Percentiles rank a stretch among this genome's conserved stretches.
These are phyloP conservation scores for Hirsutella minnesotensis DNA, from an alignment of 2,329 filamentous ascomycete genomes.

Conservation along the genomic window DNA sequence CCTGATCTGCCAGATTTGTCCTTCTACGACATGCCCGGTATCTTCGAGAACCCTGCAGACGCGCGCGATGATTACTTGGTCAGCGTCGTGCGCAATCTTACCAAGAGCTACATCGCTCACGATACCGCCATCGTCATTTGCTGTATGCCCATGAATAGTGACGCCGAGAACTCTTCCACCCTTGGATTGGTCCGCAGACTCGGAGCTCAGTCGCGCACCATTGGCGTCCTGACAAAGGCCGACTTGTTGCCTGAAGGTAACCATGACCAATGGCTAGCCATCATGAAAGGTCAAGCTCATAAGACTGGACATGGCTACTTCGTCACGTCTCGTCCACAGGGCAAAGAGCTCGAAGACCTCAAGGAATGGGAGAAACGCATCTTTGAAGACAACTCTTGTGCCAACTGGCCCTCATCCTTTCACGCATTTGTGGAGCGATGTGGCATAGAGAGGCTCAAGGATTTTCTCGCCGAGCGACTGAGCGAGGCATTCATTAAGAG, in stretches of 20 bases:
- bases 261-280: slow-evolving; percentile 44
- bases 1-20: slow-evolving; percentile 61
- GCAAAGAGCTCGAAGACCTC: slow-evolving; percentile 39
- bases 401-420: slow-evolving; percentile 38
- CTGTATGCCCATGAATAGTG: slow-evolving; percentile 65
- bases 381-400: slow-evolving; percentile 28
- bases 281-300: slow-evolving; percentile 52
- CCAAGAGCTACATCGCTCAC: slow-evolving; percentile 57
- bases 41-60: slow-evolving; percentile 59
- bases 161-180: slow-evolving; percentile 64
- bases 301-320: slow-evolving; percentile 65
- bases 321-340: slow-evolving; percentile 57
- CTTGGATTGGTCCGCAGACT: slow-evolving; percentile 50
- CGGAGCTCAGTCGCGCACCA: slow-evolving; percentile 45
- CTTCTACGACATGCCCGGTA: slow-evolving; percentile 77
- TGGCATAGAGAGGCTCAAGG: slow-evolving; percentile 40
- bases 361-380: slow-evolving; percentile 39
- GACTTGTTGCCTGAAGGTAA: slow-evolving; percentile 51
- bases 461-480: slow-evolving; percentile 39
- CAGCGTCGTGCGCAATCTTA: slow-evolving; percentile 58
- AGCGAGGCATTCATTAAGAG: slow-evolving; percentile 41
- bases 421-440: slow-evolving; percentile 33
- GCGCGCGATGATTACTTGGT: slow-evolving; percentile 58
- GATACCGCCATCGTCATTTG: slow-evolving; percentile 65
- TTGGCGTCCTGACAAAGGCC: slow-evolving; percentile 77